Conservation (phyloP, 2,329 filamentous ascomycete genomes). For the Neofusicoccum laricinum region DNA sequence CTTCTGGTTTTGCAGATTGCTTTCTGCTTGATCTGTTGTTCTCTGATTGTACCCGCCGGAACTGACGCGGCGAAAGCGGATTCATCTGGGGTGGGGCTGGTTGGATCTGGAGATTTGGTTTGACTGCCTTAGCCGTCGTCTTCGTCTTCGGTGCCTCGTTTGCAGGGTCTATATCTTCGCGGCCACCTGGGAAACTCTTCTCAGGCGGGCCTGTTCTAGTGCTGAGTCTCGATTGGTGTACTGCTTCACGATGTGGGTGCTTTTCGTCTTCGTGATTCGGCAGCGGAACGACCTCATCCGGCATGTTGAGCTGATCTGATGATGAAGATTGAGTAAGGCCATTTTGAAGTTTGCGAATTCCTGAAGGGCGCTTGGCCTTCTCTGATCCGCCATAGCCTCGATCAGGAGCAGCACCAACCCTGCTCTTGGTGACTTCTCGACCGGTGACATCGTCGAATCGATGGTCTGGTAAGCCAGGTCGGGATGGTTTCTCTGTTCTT, state of each 20-base stretch:
- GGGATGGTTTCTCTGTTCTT: not conserved
- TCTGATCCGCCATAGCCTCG: slow-evolving; percentile 13
- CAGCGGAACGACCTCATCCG: not conserved
- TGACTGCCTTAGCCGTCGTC: not conserved
- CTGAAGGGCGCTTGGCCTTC: not conserved
- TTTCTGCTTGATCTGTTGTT: not conserved
- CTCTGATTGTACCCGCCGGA: slow-evolving; percentile 17
- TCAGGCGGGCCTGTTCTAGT: slow-evolving; percentile 20
- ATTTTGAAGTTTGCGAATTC: slow-evolving; percentile 2
- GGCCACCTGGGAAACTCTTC: slow-evolving; percentile 26
- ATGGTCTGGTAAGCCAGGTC: not conserved
- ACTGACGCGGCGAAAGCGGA: not conserved
- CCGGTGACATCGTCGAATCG: not conserved
- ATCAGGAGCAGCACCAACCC: not conserved
- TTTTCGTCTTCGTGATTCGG: not conserved
- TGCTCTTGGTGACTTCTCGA: not conserved
- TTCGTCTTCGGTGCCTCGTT: too few species aligned
- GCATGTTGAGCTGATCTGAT: not conserved
- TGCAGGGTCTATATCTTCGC: slow-evolving; percentile 26
- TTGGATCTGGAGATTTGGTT: not conserved
- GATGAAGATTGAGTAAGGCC: slow-evolving; percentile 5
- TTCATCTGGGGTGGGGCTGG: not conserved
- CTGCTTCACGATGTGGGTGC: not conserved
- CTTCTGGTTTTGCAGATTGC: not conserved
- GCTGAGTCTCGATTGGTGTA: not conserved